Evolutionary conservation across 345 rosid genomes (phyloP), one percentile per base, ranked within the genome.

Genomic region (Jatropha curcas): DNA sequence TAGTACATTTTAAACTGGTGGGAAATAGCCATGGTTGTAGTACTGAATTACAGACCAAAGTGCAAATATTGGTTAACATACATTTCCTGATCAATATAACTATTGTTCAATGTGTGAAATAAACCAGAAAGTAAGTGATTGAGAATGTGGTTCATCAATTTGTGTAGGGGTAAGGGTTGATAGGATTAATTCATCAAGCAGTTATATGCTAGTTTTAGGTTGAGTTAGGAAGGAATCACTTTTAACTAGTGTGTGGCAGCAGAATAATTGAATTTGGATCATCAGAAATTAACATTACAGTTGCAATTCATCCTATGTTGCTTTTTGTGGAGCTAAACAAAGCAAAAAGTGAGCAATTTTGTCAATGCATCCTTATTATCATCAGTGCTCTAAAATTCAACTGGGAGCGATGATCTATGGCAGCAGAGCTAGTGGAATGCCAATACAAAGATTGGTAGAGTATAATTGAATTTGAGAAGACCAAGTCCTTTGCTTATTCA

Each of bases 81-180:
- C 48, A 62, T 37, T 34, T 35, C 28, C 28, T 17, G 5, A 62
- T 62, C 28, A 35, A 10, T 12, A 12, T 48, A 16, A 20, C 16
- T 19, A 30, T 17, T 59, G 19, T 19, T 30, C 31, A 39, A 31
- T 17, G 37, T 28, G 19, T 59, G 63, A 59, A 59, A 59, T 37
- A 17, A 19, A 63, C 67, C 19, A 11, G 10, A 63, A 63, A 22
- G 33, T 24, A 19, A 50, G 63, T 64, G 68, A 57, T 53, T 27
- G 43, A 55, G 51, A 68, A 30, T 68, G 50, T 56, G 27, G 31
- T 20, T 71, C 61, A 31, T 28, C 58, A 28, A 30, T 16, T 65
- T 24, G 19, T 41, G 10, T 45, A 59, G 64, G 27, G 28, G 14
- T 57, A 7, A 31, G 27, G 28, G 60, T 57, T 45, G 43, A 59